Conservation (phyloP, 139 green algal genomes). For the Edaphochlamys debaryana region DNA sequence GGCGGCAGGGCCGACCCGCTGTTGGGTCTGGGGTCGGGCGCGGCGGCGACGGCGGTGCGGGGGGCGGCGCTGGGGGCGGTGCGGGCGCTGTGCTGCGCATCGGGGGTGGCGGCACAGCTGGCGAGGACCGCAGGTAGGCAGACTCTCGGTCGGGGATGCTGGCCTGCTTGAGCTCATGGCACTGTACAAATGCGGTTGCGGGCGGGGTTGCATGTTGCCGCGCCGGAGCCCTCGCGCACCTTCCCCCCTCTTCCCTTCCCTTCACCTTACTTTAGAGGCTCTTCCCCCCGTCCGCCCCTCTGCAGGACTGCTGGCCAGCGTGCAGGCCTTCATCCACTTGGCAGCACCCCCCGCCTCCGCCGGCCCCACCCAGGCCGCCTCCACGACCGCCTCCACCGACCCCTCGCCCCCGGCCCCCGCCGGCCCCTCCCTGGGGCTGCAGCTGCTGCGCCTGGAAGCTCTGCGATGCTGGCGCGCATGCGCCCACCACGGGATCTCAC, state of each 20-base stretch:
- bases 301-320: constrained; percentile 38
- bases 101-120: constrained; percentile 47
- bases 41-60: neutral
- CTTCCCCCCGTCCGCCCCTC: too few relatives aligned
- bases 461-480: constrained; percentile 64
- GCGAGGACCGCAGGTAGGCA: constrained; percentile 47
- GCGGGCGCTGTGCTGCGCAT: constrained; percentile 61
- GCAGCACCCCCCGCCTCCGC: constrained; percentile 4
- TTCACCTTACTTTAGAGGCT: too few relatives aligned
- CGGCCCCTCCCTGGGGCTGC: neutral
- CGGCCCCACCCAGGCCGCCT: neutral
- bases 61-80: constrained; percentile 56
- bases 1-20: too few relatives aligned
- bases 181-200: too few relatives aligned
- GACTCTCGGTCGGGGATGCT: too few relatives aligned
- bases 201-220: too few relatives aligned
- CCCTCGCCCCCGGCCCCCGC: neutral
- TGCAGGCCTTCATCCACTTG: constrained; percentile 42
- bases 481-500: constrained; percentile 55
- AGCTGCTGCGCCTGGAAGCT: constrained; percentile 51
- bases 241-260: too few relatives aligned
- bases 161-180: too few relatives aligned
- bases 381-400: neutral
- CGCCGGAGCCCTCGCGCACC: too few relatives aligned
- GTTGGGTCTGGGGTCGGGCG: too few relatives aligned